Conservation (phyloP, 345 rosid species). For the Citrus inodora region DNA sequence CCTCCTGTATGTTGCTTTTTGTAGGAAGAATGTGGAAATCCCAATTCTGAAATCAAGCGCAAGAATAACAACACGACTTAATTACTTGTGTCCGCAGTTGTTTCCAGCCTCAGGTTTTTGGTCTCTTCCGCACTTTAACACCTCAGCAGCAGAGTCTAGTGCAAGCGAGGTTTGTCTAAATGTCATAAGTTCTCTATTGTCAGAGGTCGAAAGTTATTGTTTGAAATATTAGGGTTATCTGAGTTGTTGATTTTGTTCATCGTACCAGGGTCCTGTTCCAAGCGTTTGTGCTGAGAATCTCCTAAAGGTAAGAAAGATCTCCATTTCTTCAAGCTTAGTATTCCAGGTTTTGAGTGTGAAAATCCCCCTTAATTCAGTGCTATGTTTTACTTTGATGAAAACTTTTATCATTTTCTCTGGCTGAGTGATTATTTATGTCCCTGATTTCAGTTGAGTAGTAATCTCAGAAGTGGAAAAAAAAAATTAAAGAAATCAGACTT, state of each 20-base stretch:
- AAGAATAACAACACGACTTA: slow-evolving; percentile 72
- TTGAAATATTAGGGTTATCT: slow-evolving; percentile 11
- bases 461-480: not conserved
- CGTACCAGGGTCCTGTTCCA: slow-evolving; percentile 39
- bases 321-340: not conserved
- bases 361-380: not conserved
- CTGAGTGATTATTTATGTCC: not conserved
- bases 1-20: slow-evolving; percentile 5
- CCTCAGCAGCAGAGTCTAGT: slow-evolving; percentile 20
- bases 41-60: slow-evolving; percentile 82
- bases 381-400: not conserved
- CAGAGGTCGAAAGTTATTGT: not conserved
- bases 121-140: slow-evolving; percentile 39
- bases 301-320: slow-evolving; percentile 63
- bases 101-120: slow-evolving; percentile 90
- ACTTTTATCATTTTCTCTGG: not conserved
- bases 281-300: slow-evolving; percentile 82
- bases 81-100: slow-evolving; percentile 91
- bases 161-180: slow-evolving; percentile 45
- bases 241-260: slow-evolving; percentile 14
- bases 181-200: slow-evolving; percentile 9
- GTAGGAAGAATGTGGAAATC: slow-evolving; percentile 79
- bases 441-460: not conserved
- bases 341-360: not conserved
- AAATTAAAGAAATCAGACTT: not conserved